phyloP scores from a whole-genome alignment of 2,329 filamentous ascomycete genomes.

The Fusarium nanum region DNA sequence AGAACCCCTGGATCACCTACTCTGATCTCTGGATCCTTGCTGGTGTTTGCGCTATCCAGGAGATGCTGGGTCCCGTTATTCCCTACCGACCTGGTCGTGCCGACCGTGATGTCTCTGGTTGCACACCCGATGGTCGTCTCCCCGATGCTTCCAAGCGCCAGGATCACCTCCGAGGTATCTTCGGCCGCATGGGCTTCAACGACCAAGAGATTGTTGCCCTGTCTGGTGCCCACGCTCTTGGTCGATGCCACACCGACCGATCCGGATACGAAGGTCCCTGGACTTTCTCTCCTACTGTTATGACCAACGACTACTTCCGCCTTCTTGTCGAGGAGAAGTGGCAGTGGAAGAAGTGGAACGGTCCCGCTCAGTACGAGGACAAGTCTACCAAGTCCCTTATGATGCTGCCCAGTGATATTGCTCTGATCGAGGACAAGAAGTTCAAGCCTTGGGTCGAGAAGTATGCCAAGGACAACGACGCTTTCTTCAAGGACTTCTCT shows the following conservation, averaged over 20 bases:
- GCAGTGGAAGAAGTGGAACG: constrained; percentile 90
- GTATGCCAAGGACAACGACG: constrained; percentile 90
- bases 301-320: constrained; percentile 96
- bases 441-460: constrained; percentile 84
- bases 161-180: constrained; percentile 89
- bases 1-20: constrained; percentile 96
- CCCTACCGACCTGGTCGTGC: constrained; percentile 88
- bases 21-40: constrained; percentile 96
- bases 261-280: constrained; percentile 90
- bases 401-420: constrained; percentile 97
- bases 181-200: constrained; percentile 97
- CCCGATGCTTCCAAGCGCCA: constrained; percentile 82
- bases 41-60: constrained; percentile 88
- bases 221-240: constrained; percentile 85
- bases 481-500: constrained; percentile 94
- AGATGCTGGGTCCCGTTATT: constrained; percentile 90
- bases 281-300: constrained; percentile 89
- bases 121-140: constrained; percentile 91
- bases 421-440: constrained; percentile 85
- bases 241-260: constrained; percentile 89
- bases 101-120: constrained; percentile 83
- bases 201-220: constrained; percentile 97
- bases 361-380: constrained; percentile 89
- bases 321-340: constrained; percentile 93
- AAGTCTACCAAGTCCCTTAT: constrained; percentile 88